phyloP scores from a whole-genome alignment of 2,329 filamentous ascomycete genomes.

The Paracamarosporium sp. region DNA sequence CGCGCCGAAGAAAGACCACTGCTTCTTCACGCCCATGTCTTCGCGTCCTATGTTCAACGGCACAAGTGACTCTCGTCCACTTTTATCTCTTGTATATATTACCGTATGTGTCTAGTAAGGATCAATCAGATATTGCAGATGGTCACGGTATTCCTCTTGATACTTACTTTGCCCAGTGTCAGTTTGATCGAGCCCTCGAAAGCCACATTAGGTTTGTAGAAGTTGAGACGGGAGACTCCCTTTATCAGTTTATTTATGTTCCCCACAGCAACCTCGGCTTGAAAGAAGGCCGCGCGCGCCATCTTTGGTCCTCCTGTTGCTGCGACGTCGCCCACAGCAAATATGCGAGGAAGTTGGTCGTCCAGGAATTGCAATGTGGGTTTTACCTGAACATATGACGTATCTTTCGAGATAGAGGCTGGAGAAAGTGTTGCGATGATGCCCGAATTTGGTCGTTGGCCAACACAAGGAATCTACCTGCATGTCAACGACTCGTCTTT shows the following conservation, averaged over 20 bases:
- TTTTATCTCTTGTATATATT: constrained; percentile 9
- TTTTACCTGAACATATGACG: constrained; percentile 61
- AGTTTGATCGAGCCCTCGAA: constrained; percentile 27
- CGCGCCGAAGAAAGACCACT: constrained; percentile 17
- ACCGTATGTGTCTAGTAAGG: background rate
- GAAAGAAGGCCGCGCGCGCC: constrained; percentile 61
- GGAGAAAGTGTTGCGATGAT: constrained; percentile 56
- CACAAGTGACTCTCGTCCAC: constrained; percentile 11
- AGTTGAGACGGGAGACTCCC: background rate
- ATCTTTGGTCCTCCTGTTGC: constrained; percentile 60
- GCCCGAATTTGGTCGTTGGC: constrained; percentile 64
- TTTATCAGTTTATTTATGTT: constrained; percentile 61
- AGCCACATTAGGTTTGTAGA: constrained; percentile 17
- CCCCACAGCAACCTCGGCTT: constrained; percentile 60
- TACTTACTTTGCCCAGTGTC: constrained; percentile 25
- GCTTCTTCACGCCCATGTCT: constrained; percentile 14
- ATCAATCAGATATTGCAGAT: background rate
- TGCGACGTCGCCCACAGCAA: constrained; percentile 70
- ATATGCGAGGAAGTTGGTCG: constrained; percentile 59
- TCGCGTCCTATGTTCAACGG: constrained; percentile 1
- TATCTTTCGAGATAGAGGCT: constrained; percentile 49
- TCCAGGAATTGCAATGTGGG: constrained; percentile 64
- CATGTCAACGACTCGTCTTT: background rate
- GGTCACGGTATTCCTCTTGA: background rate
- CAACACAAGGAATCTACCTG: constrained; percentile 64